Percentiles rank a stretch among this genome's conserved stretches.
These are phyloP conservation scores for Aureobasidium melanogenum DNA, from an alignment of 2,329 filamentous ascomycete species.

Conservation along the genomic window DNA sequence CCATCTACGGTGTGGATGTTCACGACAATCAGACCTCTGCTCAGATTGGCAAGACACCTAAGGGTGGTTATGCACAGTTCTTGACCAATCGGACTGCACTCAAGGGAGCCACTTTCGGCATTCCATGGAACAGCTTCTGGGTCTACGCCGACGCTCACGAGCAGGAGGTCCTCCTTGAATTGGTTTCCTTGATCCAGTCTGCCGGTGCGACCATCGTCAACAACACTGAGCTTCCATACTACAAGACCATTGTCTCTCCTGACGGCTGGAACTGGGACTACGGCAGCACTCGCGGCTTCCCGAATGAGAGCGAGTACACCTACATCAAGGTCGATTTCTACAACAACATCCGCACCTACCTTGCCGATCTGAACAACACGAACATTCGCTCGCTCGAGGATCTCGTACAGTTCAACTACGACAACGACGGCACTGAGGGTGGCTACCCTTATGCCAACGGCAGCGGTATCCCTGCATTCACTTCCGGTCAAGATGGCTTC, in stretches of 20 bases:
- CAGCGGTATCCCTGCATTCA: conserved; percentile 52
- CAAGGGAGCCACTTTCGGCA: conserved; percentile 55
- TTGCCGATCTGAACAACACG: conserved; percentile 54
- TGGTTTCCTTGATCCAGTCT: conserved; percentile 44
- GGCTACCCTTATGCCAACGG: conserved; percentile 34
- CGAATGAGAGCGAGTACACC: conserved; percentile 68
- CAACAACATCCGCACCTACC: conserved; percentile 56
- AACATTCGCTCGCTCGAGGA: conserved; percentile 52
- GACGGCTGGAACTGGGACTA: conserved; percentile 69
- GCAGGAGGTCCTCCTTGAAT: conserved; percentile 40
- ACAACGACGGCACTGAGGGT: conserved; percentile 58
- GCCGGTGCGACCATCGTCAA: conserved; percentile 63
- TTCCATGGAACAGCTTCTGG: conserved; percentile 69
- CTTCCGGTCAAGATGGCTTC: conserved; percentile 64
- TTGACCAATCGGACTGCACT: conserved; percentile 47
- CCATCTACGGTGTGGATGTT: conserved; percentile 56
- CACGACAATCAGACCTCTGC: conserved; percentile 58
- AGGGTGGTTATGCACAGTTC: conserved; percentile 48
- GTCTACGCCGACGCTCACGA: conserved; percentile 49
- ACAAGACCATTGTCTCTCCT: conserved; percentile 53
- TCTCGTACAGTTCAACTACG: conserved; percentile 51
- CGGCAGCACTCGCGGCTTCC: conserved; percentile 50
- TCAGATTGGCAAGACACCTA: conserved; percentile 47
- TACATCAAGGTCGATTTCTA: conserved; percentile 65
- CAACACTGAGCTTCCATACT: conserved; percentile 57